These are phyloP conservation scores for Paramecium pentaurelia DNA, from an alignment of 73 alveolate genomes.

Conservation along the genomic window DNA sequence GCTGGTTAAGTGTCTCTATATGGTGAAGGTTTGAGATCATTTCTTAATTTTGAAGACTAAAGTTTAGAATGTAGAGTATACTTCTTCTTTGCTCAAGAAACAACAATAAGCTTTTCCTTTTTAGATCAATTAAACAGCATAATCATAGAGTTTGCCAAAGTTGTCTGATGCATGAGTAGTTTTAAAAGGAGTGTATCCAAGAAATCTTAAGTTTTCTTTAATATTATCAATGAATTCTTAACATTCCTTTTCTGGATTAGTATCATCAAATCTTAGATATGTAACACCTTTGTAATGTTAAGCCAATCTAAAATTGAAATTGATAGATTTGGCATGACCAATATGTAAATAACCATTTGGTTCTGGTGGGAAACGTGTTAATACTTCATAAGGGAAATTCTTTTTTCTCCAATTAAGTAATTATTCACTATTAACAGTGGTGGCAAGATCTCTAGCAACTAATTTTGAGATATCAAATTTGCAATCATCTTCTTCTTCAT, in stretches of 20 bases:
- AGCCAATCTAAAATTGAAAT: constrained; percentile 94
- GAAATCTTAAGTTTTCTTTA: constrained; percentile 85
- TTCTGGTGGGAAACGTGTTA: constrained; percentile 99
- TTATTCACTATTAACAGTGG: constrained; percentile 24
- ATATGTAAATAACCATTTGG: constrained; percentile 99
- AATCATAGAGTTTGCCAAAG: constrained; percentile 85
- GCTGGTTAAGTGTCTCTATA: constrained; percentile 93
- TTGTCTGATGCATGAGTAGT: constrained; percentile 94
- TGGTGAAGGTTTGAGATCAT: constrained; percentile 85
- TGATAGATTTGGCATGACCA: constrained; percentile 99
- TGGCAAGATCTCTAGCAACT: constrained; percentile 54
- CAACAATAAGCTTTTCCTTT: constrained; percentile 46
- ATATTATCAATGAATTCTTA: constrained; percentile 92
- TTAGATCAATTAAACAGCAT: constrained; percentile 87
- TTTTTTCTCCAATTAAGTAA: constrained; percentile 37
- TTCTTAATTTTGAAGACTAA: constrained; percentile 65
- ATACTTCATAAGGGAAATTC: constrained; percentile 61
- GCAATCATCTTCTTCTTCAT: constrained; percentile 31
- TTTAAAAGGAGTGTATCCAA: constrained; percentile 92
- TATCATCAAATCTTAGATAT: constrained; percentile 97
- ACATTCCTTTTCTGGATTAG: constrained; percentile 96
- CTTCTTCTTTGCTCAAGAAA: constrained; percentile 20
- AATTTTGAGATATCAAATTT: constrained; percentile 23
- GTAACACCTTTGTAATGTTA: constrained; percentile 84
- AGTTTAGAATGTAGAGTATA: neutral